Conservation (phyloP, 805 yeast genomes). For the Starmerella tilneyi region DNA sequence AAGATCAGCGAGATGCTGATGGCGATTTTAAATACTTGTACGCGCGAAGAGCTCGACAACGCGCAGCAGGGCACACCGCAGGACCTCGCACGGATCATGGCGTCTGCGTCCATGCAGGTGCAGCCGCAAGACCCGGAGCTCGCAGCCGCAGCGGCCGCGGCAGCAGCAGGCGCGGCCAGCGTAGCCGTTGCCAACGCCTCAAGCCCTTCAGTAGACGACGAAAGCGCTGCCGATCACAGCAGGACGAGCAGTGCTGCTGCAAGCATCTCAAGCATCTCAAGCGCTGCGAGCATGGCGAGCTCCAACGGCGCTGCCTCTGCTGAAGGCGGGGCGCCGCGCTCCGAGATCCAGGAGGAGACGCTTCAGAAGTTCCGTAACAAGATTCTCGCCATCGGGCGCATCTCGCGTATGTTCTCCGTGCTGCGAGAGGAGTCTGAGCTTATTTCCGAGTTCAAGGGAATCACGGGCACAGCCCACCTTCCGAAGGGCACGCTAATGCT, state of each 20-base stretch:
- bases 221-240: not conserved
- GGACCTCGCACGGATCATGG: constrained; percentile 20
- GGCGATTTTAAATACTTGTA: constrained; percentile 81
- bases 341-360: constrained; percentile 24
- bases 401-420: constrained; percentile 82
- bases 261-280: not conserved
- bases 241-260: not conserved
- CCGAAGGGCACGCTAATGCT: constrained; percentile 80
- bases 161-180: not conserved
- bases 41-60: constrained; percentile 77
- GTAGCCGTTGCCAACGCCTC: no score
- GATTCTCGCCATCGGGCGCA: constrained; percentile 91
- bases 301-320: not conserved
- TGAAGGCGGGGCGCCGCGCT: not conserved
- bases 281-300: not conserved
- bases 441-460: constrained; percentile 65
- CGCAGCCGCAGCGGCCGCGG: constrained; percentile 17
- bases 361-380: constrained; percentile 46
- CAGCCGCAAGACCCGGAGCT: constrained; percentile 7
- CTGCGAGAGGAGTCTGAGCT: constrained; percentile 80
- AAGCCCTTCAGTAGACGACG: no score
- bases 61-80: constrained; percentile 9
- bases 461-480: constrained; percentile 57
- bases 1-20: constrained; percentile 89
- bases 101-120: constrained; percentile 17